Evolutionary conservation across 2,329 filamentous ascomycete species (phyloP), one percentile per base, ranked within the genome.

Genomic region (Zymoseptoria passerinii): DNA sequence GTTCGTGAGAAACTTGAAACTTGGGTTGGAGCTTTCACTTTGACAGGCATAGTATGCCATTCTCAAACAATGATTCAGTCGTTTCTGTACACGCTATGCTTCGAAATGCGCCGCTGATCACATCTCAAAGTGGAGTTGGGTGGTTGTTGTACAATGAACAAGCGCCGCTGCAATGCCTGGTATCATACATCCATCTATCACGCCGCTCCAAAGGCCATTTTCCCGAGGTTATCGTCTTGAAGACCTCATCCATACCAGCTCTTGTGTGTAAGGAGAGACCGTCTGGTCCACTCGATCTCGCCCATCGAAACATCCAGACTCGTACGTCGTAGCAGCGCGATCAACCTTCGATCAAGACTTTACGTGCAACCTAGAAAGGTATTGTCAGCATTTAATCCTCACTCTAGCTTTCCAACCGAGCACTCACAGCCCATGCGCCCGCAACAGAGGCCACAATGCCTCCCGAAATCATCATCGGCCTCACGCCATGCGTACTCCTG

Each of bases 381-480:
- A 52, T 28, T 40, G 53, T 61, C 44, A 59, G 56, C 57, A 57
- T 40, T 48, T 44, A 18, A 20, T 18, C 28, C n/a, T 19, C 20
- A 13, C 20, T 23, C 23, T 3, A 18, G 8, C 35, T 16, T 6
- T 44, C 35, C 10, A n/a, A 18, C 10, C 8, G 7, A 18, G 23
- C 20, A 84, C 89, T 77, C 84, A 99, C 92, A 71, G 92, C 87
- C 94, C 95, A 99, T 60, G 79, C 82, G 64, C 89, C 91, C 57
- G 94, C 95, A 63, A 94, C 81, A 49, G 85, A 84, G 55, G 87
- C 94, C 59, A 97, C 92, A 65, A 99, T 87, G 67, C 87, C 90
- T 63, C 91, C 89, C 40, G 92, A 96, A 69, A 97, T 94, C 79
- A 94, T 81, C 92, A 97, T 97, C 35, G 91, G 92, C 75, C 89